Evolutionary conservation across 768 basidiomycete genomes (phyloP), one percentile per base, ranked within the genome.

Genomic region (Phlegmacium glaucopus): DNA sequence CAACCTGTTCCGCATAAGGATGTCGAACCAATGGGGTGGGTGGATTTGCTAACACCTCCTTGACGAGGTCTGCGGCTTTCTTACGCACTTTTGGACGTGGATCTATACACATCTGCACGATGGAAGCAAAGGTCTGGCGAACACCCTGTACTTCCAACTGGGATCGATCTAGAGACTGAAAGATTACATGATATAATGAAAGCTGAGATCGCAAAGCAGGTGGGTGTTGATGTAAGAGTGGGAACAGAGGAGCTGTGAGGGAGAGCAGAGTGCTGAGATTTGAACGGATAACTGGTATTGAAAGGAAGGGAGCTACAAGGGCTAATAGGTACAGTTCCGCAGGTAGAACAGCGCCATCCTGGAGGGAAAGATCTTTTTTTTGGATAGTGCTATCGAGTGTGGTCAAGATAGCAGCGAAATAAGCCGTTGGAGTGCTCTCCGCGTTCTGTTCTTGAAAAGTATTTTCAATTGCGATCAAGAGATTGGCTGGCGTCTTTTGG

Each of bases 81-180:
- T 80, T 94, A 47, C 96, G 83, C 44, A 99, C 93, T 71, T 98
- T 97, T 15, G 96, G 96, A 42, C 96, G 74, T 4, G 85, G 78
- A 68, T 99, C 96, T 37, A 92, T 74, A 55, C 82, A 85, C 39
- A 96, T 70, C 40, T 90, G 86, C 35, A 98, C 70, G 44, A 96
- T 72, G 30, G 89, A 85, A 37, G 87, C 85, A 73, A 94, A 97
- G 3, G 85, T 76, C 62, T 94, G 90, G 32, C 89, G 83, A 40
- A 90, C 75, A 41, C 75, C 77, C 48, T 76, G 80, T 2, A 65
- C 68, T 28, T 90, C 86, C 45, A 96, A 71, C 38, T 88, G 82
- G 0, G 82, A 70, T 22, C 80, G 70, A 53, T 94, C 89, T 13
- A 94, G 72, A n/a, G 83, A 70, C 48, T 70, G 74, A 49, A 94